These are phyloP conservation scores for Cercospora sp. DNA, from an alignment of 2,329 filamentous ascomycete species.

Conservation along the genomic window DNA sequence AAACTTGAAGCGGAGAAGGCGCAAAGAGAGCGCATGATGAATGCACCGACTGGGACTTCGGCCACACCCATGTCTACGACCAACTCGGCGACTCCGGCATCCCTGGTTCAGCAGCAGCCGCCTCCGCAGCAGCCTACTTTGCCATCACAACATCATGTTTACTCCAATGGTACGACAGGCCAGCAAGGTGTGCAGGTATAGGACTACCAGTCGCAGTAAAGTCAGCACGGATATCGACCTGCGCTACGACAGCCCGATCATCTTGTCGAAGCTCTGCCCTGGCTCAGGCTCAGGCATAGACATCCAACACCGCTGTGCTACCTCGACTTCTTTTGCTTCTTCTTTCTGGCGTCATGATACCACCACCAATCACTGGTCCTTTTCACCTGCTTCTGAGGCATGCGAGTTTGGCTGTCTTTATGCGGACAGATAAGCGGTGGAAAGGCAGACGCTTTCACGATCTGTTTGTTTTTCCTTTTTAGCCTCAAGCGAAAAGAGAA, in stretches of 20 bases:
- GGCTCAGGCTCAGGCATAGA: background rate
- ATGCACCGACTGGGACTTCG: conserved; percentile 28
- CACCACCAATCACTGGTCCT: background rate
- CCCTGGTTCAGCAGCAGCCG: background rate
- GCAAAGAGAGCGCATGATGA: conserved; percentile 61
- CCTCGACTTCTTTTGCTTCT: background rate
- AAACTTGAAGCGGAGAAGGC: conserved; percentile 79
- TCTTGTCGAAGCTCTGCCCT: background rate
- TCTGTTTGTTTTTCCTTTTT: background rate
- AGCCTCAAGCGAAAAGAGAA: background rate
- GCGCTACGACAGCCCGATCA: background rate
- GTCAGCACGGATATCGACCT: background rate
- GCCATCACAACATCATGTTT: background rate
- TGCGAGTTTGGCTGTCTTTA: background rate
- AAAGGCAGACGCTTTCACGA: background rate
- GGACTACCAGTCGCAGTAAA: background rate
- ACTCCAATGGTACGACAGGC: background rate
- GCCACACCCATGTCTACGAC: background rate
- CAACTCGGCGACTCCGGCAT: conserved; percentile 6
- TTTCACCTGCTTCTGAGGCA: background rate
- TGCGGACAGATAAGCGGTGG: background rate
- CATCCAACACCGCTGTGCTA: background rate
- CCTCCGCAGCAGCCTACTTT: background rate
- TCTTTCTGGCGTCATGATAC: background rate
- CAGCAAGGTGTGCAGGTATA: conserved; percentile 8